These are phyloP conservation scores for Exophiala sp. DNA, from an alignment of 2,329 filamentous ascomycete genomes.

Conservation along the genomic window DNA sequence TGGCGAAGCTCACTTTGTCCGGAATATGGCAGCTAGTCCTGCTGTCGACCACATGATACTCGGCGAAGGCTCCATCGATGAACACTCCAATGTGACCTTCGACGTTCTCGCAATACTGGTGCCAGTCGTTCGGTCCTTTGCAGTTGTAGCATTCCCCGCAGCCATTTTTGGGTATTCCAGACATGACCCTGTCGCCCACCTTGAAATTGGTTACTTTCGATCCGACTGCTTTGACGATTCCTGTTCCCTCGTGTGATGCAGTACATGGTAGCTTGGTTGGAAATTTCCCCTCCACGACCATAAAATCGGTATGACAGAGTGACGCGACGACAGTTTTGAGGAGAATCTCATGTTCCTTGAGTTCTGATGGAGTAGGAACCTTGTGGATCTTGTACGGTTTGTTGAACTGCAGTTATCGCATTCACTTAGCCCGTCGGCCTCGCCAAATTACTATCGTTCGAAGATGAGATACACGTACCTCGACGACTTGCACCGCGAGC, in stretches of 20 bases:
- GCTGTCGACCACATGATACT: slow-evolving; percentile 50
- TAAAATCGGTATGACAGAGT: slow-evolving; percentile 58
- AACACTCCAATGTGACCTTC: slow-evolving; percentile 46
- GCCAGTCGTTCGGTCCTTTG: slow-evolving; percentile 39
- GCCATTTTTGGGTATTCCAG: slow-evolving; percentile 48
- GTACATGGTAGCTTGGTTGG: slow-evolving; percentile 46
- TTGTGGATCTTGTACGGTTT: slow-evolving; percentile 50
- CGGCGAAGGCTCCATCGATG: slow-evolving; percentile 52
- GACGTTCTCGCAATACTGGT: slow-evolving; percentile 49
- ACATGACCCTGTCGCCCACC: slow-evolving; percentile 53
- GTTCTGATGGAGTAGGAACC: slow-evolving; percentile 42
- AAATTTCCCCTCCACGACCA: slow-evolving; percentile 50
- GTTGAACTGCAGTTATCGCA: slow-evolving; percentile 33
- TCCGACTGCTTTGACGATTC: slow-evolving; percentile 49
- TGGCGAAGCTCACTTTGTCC: slow-evolving; percentile 44
- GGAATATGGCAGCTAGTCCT: slow-evolving; percentile 45
- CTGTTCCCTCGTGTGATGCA: slow-evolving; percentile 53
- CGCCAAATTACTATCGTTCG: background rate
- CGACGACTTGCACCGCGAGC: slow-evolving; percentile 26
- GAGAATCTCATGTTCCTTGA: slow-evolving; percentile 51
- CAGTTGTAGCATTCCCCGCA: slow-evolving; percentile 53
- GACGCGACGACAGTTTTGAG: slow-evolving; percentile 56
- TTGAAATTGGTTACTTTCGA: slow-evolving; percentile 39
- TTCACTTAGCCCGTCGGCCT: background rate
- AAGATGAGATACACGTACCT: slow-evolving; percentile 10